Conservation (phyloP, 2,329 filamentous ascomycete genomes). For the Fusarium sp. region DNA sequence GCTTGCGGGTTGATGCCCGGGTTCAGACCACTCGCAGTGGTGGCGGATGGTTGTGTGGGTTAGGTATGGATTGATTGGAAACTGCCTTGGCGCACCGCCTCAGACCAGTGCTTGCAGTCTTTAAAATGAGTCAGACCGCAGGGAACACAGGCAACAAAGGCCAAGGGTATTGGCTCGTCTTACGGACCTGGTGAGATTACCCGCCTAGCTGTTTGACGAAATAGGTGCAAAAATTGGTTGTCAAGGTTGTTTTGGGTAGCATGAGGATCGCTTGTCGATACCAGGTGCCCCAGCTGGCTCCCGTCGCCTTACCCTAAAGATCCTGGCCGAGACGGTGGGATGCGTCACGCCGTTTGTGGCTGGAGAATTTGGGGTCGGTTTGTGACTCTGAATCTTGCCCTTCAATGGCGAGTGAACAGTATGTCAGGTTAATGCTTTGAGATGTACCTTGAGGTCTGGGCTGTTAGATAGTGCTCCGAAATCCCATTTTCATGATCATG, state of each 20-base stretch:
- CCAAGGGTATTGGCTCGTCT: background rate
- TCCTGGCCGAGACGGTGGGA: background rate
- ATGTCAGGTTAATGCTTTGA: background rate
- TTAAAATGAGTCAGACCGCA: constrained; percentile 39
- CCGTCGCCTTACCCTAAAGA: constrained; percentile 28
- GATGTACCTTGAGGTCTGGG: background rate
- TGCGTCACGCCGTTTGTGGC: constrained; percentile 21
- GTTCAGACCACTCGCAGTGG: constrained; percentile 4
- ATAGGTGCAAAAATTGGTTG: background rate
- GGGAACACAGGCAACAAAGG: background rate
- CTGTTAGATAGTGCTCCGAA: background rate
- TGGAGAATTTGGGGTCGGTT: background rate
- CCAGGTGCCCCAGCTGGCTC: background rate
- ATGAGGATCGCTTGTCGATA: background rate
- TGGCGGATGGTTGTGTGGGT: constrained; percentile 31
- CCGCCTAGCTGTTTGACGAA: background rate
- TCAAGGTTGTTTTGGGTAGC: background rate
- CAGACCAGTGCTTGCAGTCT: constrained; percentile 13
- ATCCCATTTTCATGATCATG: background rate
- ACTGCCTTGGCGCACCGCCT: constrained; percentile 45
- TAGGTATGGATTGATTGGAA: constrained; percentile 19
- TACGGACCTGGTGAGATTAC: background rate
- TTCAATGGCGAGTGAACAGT: background rate
- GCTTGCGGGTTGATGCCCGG: background rate
- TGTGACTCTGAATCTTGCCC: background rate